phyloP scores from a whole-genome alignment of 768 basidiomycete genomes.

The Galerina marginata region DNA sequence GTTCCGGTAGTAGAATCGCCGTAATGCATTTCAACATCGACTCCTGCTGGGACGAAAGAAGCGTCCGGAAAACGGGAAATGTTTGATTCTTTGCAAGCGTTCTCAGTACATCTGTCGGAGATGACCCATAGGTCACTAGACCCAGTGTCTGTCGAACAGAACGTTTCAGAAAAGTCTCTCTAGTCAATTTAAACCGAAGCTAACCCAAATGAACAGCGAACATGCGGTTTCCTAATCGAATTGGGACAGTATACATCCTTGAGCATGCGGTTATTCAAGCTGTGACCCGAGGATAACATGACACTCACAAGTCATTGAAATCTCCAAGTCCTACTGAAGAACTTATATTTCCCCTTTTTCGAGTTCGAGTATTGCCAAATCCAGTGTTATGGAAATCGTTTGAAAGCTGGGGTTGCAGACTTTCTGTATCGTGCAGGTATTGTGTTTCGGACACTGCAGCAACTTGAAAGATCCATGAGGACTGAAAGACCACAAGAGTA shows the following conservation, averaged over 20 bases:
- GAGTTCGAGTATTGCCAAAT: slow-evolving; percentile 2
- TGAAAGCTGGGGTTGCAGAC: too few species aligned
- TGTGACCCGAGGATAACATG: neutral
- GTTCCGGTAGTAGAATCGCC: slow-evolving; percentile 76
- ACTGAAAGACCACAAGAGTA: too few species aligned
- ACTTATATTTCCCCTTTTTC: slow-evolving; percentile 32
- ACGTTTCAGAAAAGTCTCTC: neutral
- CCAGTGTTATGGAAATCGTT: too few species aligned
- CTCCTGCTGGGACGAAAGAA: slow-evolving; percentile 42
- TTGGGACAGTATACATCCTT: slow-evolving; percentile 42
- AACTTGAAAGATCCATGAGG: too few species aligned
- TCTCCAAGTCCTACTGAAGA: slow-evolving; percentile 43
- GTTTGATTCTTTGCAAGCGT: slow-evolving; percentile 41
- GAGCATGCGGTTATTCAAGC: neutral
- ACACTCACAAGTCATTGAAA: slow-evolving; percentile 40
- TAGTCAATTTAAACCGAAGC: neutral
- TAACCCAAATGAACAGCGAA: slow-evolving; percentile 37
- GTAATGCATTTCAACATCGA: slow-evolving; percentile 50
- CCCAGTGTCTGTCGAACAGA: slow-evolving; percentile 58
- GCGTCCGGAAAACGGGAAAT: slow-evolving; percentile 48
- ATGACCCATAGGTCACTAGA: slow-evolving; percentile 76
- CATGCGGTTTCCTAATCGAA: slow-evolving; percentile 36
- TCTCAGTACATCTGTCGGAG: slow-evolving; percentile 50
- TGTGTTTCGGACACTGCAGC: too few species aligned
- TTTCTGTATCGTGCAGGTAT: too few species aligned